Conservation (phyloP, 2,329 filamentous ascomycete genomes). For the Venturia aucupariae region DNA sequence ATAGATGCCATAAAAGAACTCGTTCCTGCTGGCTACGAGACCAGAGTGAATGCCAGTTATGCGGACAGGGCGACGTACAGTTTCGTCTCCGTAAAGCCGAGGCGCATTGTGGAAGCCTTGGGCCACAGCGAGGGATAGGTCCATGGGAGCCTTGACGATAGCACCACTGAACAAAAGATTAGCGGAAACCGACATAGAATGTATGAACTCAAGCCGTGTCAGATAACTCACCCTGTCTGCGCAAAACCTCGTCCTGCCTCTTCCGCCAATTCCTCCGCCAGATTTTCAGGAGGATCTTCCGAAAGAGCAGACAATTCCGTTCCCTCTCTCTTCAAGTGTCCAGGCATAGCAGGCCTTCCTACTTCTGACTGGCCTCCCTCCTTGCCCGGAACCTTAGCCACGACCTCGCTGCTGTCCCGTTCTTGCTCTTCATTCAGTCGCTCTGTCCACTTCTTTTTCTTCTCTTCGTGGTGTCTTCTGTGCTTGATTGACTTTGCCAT, state of each 20-base stretch:
- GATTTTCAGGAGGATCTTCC: slow-evolving; percentile 24
- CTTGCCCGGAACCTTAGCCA: not conserved
- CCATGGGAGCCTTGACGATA: slow-evolving; percentile 72
- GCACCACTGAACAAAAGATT: slow-evolving; percentile 40
- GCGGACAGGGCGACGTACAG: slow-evolving; percentile 64
- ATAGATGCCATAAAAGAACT: slow-evolving; percentile 67
- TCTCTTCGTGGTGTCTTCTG: slow-evolving; percentile 42
- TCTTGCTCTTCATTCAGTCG: slow-evolving; percentile 19
- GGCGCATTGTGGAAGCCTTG: slow-evolving; percentile 86
- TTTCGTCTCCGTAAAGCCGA: slow-evolving; percentile 73
- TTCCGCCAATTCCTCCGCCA: slow-evolving; percentile 31
- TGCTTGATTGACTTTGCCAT: slow-evolving; percentile 50
- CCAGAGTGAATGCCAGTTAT: slow-evolving; percentile 71
- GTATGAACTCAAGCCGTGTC: too few species aligned
- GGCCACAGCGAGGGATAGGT: slow-evolving; percentile 72
- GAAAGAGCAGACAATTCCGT: slow-evolving; percentile 25
- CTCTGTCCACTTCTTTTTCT: slow-evolving; percentile 31
- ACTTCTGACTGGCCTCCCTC: not conserved
- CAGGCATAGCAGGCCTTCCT: not conserved
- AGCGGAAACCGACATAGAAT: too few species aligned
- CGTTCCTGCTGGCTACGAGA: slow-evolving; percentile 66
- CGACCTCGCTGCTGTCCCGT: not conserved
- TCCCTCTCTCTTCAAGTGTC: slow-evolving; percentile 16
- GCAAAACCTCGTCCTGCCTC: slow-evolving; percentile 58
- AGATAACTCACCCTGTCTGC: slow-evolving; percentile 43